Percentiles rank a stretch among this genome's conserved stretches.
Conservation (phyloP, 164 flowering plant genomes). For the Dillenia turbinata region DNA sequence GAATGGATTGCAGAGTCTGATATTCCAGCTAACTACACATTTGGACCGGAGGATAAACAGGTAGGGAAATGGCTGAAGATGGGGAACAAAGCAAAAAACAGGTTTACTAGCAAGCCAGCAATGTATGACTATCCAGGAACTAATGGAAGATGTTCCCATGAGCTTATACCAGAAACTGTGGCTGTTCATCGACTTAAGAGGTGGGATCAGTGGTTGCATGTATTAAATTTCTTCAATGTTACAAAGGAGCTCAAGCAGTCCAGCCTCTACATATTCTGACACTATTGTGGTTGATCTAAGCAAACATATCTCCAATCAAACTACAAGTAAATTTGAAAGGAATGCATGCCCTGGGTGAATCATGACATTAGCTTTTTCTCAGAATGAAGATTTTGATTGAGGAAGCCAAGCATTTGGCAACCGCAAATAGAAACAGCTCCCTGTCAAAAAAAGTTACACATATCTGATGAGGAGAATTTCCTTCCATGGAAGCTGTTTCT, state of each 20-base stretch:
- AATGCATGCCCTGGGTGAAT: too few species aligned
- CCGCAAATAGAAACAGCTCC: too few species aligned
- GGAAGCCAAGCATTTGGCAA: too few species aligned
- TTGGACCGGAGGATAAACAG: slow-evolving; percentile 54
- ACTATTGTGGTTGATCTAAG: too few species aligned
- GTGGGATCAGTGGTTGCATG: slow-evolving; percentile 52
- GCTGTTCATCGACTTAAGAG: slow-evolving; percentile 62
- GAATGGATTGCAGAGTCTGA: slow-evolving; percentile 47
- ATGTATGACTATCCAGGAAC: slow-evolving; percentile 68
- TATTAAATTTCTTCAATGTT: slow-evolving; percentile 50
- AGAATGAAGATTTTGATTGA: too few species aligned
- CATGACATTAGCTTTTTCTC: too few species aligned
- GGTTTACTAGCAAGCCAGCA: slow-evolving; percentile 42
- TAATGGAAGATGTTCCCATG: slow-evolving; percentile 57
- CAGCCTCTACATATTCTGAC: slow-evolving; percentile 16
- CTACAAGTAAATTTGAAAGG: background rate
- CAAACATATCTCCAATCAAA: too few species aligned
- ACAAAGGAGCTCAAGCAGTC: slow-evolving; percentile 35
- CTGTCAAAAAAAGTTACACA: too few species aligned
- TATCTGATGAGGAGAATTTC: too few species aligned
- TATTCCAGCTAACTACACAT: slow-evolving; percentile 29
- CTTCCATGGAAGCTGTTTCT: too few species aligned
- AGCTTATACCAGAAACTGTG: slow-evolving; percentile 47
- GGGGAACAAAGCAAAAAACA: slow-evolving; percentile 41
- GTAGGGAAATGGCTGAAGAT: slow-evolving; percentile 54